Base-by-base conservation (phyloP, 345 rosid species). In the Pistacia atlantica region DNA sequence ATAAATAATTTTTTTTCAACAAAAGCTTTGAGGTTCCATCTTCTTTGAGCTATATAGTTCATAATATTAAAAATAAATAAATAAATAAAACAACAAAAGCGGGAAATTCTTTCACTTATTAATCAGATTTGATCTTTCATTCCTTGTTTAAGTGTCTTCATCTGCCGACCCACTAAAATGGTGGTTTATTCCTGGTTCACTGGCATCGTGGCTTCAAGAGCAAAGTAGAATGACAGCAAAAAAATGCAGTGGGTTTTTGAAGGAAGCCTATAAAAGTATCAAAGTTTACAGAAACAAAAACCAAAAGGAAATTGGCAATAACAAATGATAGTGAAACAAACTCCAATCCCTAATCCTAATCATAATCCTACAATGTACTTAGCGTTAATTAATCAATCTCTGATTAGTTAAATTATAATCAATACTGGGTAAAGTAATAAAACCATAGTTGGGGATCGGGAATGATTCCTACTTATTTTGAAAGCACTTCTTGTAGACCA, bases 121-220 rank as follows among this genome's bases (percentile, higher is more conserved):
- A 31, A 2, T 2, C 3, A 38, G 57, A 3, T 13, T 13, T 54
- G 57, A 16, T 54, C 17, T 54, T 12, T 51, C 17, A 16, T 51
- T 51, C 3, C 55, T 51, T 51, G 13, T 51, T 49, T 51, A 28
- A 67, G 42, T 58, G 59, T 69, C 18, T 54, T 66, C 54, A 54
- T 54, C 72, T 28, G 80, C 80, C 75, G 80, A 77, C 78, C 80
- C 48, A 51, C 25, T 33, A 10, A 10, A 60, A 35, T 42, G 67
- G 42, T 55, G 35, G 69, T 22, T 20, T 74, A 20, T 58, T 31
- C 49, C 1, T 28, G 59, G 45, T 70, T 35, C 16, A 57, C 38
- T 11, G n/a, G 25, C 6, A 54, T 4, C 18, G 37, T 62, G 65
- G 38, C 61, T 33, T 72, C 11, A 35, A 37, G 38, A 33, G 8